Evolutionary conservation across 2,329 filamentous ascomycete genomes (phyloP).

Genomic region (Hymenotorrendiella dingleyae): DNA sequence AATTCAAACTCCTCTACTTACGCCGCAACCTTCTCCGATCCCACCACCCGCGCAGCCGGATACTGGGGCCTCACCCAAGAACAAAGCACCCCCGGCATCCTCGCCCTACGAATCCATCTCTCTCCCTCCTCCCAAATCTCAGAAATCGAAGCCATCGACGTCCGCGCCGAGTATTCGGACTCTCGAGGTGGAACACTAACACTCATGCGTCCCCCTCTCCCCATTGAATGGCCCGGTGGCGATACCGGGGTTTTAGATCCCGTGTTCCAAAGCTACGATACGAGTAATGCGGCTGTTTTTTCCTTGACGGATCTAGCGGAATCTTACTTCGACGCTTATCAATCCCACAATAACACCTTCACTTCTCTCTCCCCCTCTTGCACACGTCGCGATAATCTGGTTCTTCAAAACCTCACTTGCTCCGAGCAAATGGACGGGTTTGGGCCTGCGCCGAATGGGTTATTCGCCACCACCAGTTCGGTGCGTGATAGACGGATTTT

Average conservation of each 20-base stretch:
- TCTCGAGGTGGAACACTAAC: constrained; percentile 2
- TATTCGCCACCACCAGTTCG: neutral
- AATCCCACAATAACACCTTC: neutral
- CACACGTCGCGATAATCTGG: neutral
- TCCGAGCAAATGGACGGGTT: constrained; percentile 2
- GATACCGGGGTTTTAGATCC: neutral
- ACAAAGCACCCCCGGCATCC: constrained; percentile 4
- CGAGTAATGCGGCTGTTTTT: too few relatives aligned
- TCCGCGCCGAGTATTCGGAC: constrained; percentile 1
- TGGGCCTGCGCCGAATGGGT: neutral
- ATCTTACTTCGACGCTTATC: constrained; percentile 1
- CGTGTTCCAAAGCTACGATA: neutral
- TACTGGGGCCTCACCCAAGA: constrained; percentile 7
- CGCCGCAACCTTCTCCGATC: constrained; percentile 3
- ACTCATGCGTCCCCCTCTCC: constrained; percentile 6
- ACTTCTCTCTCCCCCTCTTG: neutral
- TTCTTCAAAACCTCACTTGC: constrained; percentile 4
- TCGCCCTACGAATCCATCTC: constrained; percentile 5
- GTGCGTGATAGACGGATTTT: constrained; percentile 3
- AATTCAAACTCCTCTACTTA: neutral
- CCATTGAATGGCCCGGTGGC: constrained; percentile 2
- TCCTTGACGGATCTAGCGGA: neutral
- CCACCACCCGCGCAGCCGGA: neutral
- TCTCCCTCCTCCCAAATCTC: neutral
- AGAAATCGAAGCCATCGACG: constrained; percentile 5